Evolutionary conservation across 2,329 filamentous ascomycete genomes (phyloP), one percentile per base, ranked within the genome.

Genomic region (Trichoderma lentiforme): DNA sequence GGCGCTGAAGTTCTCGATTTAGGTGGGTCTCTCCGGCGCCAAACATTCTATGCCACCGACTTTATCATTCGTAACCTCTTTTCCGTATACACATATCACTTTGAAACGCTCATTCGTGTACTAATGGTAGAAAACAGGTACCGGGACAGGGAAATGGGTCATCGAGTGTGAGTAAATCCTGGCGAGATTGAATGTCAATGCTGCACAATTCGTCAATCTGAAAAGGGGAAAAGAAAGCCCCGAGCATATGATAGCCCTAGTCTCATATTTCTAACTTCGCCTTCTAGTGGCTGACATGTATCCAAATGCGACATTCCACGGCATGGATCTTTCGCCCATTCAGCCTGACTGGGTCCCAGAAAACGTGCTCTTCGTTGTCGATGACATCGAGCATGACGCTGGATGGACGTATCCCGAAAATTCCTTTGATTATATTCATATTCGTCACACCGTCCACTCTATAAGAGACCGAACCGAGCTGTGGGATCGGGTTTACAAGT

Each of bases 311-410:
- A 77, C 77, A 34, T 83, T 87, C 58, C 83, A 83, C 53, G 85
- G 85, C 73, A 82, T 86, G 77, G 86, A 87, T 73, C 78, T 87
- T 3, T 87, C 86, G 1, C 85, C 85, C 0, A 87, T 87, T 53
- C 86, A 87, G 65, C 85, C 86, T 0, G 83, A 83, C 62, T 85
- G 83, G 76, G 84, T 87, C 0, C 85, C 85, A 2, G 81, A 84
- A 66, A 87, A 87, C 70, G 84, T 85, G n/a, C 80, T 82, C 28
- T 87, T 87, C 73, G 81, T 85, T 28, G 83, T 87, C 51, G 85
- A 86, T 76, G 86, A 87, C 74, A 84, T 87, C 66, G 86, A 87
- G 72, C 82, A 84, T 58, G 82, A 82, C 63, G 84, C 83, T 21
- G 85, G 86, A 18, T 87, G 85, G 86, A 81, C 82, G 3, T 83